Evolutionary conservation across 306 rosid species (phyloP).

Genomic region (Quercus parvula): DNA sequence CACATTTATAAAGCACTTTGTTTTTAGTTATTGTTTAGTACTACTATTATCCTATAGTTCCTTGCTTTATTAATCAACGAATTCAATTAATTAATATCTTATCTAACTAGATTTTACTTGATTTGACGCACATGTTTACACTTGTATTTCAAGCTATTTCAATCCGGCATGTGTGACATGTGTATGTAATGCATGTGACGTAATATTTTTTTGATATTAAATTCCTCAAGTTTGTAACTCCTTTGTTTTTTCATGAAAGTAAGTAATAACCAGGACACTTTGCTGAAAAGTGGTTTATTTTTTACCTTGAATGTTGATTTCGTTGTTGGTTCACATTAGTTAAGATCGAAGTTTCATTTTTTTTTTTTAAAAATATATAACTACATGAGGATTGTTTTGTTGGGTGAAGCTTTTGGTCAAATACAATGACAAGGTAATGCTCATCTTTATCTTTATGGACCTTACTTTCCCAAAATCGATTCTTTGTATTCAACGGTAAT

Average conservation of each 20-base stretch:
- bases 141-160: conserved; percentile 36
- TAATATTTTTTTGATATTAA: conserved; percentile 23
- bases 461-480: too few relatives aligned
- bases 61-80: neutral
- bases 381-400: too few relatives aligned
- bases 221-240: neutral
- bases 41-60: neutral
- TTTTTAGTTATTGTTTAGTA: neutral
- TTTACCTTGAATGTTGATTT: conserved; percentile 9
- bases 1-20: neutral
- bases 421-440: too few relatives aligned
- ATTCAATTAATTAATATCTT: neutral
- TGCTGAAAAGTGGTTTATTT: neutral
- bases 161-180: conserved; percentile 59
- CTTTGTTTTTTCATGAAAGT: neutral
- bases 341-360: too few relatives aligned
- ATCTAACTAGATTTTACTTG: neutral
- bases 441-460: too few relatives aligned
- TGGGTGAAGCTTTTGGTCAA: too few relatives aligned
- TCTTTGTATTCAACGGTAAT: too few relatives aligned
- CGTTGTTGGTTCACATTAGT: neutral
- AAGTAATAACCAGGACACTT: neutral
- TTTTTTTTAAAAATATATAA: too few relatives aligned
- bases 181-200: conserved; percentile 47
- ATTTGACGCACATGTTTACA: conserved; percentile 40